Conservation (phyloP, 139 green algal genomes). For the Chlamydomonas eustigma region DNA sequence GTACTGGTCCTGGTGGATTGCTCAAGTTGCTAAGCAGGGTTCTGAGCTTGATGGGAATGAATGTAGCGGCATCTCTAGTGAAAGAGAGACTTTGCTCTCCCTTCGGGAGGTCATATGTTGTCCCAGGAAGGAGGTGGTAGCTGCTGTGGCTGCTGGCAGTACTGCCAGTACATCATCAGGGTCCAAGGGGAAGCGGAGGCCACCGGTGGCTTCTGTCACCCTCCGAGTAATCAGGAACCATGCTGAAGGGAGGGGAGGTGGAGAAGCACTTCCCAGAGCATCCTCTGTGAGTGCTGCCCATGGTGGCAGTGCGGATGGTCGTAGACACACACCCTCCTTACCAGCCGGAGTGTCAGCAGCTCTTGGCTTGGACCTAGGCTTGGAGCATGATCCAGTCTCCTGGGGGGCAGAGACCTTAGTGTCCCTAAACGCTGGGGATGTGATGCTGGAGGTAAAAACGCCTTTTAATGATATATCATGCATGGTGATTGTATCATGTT, state of each 20-base stretch:
- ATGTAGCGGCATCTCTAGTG: too few relatives aligned
- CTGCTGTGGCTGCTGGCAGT: background rate
- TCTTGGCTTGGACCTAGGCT: constrained; percentile 14
- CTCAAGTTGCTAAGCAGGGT: too few relatives aligned
- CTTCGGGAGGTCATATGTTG: background rate
- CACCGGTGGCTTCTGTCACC: constrained; percentile 2
- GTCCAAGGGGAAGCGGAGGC: background rate
- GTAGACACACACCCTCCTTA: constrained; percentile 6
- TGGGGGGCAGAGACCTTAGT: background rate
- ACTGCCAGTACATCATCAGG: background rate
- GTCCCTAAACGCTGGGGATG: background rate
- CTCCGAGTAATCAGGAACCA: background rate
- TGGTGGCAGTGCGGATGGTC: too few relatives aligned
- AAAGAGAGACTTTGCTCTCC: background rate
- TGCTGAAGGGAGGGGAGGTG: background rate
- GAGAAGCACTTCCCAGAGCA: background rate
- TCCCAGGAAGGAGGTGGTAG: background rate
- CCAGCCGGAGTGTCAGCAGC: constrained; percentile 10
- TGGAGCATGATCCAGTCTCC: constrained; percentile 7
- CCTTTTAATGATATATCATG: too few relatives aligned
- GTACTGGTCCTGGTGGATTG: too few relatives aligned
- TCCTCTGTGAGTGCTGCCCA: background rate
- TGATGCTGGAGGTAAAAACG: constrained; percentile 10
- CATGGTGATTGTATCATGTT: too few relatives aligned
- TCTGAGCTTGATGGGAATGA: too few relatives aligned